Evolutionary conservation across 441 rosid genomes (phyloP), one percentile per base, ranked within the genome.

Genomic region (Arabidopsis hybrid): DNA sequence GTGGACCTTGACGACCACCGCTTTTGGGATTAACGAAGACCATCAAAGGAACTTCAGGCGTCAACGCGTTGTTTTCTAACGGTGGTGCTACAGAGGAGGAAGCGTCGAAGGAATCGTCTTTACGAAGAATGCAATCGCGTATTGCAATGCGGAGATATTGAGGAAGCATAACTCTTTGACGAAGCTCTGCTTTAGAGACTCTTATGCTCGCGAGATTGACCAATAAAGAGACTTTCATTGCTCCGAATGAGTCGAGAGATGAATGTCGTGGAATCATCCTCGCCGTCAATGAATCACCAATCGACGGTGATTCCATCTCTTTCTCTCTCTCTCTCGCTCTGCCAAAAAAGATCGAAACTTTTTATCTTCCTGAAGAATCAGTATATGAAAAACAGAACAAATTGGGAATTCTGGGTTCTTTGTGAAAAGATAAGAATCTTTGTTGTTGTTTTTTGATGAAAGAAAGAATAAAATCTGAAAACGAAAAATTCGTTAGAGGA

Each of bases 11-110:
- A 26, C 96, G 85, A 29, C 97, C 96, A 34, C 97, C 97, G 71
- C 97, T 90, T 50, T 67, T 80, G 21, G 91, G 81, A 61, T 90
- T 92, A 68, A 92, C 83, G 34, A 92, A 92, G 16, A 92, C 91
- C n/a, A 93, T 85, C 70, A 95, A 16, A 8, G 99, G 98, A 7
- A 88, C 82, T 8, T 88, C 93, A n/a, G 93, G 92, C 1, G 85
- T 72, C 2, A 52, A 67, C 46, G 45, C 68, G 36, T 4, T 42
- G 55, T 21, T 21, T 21, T 62, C 70, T 53, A 43, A 71, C 58
- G 45, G 69, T 17, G 66, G 74, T 58, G 79, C 74, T 55, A 66
- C 78, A 52, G 77, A 83, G 40, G 64, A 51, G 16, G 63, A 53
- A 14, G 64, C 76, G 56, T 75, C 79, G 31, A 62, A 45, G 21